phyloP scores from a whole-genome alignment of 2,329 filamentous ascomycete species.

The Coleophoma crateriformis region DNA sequence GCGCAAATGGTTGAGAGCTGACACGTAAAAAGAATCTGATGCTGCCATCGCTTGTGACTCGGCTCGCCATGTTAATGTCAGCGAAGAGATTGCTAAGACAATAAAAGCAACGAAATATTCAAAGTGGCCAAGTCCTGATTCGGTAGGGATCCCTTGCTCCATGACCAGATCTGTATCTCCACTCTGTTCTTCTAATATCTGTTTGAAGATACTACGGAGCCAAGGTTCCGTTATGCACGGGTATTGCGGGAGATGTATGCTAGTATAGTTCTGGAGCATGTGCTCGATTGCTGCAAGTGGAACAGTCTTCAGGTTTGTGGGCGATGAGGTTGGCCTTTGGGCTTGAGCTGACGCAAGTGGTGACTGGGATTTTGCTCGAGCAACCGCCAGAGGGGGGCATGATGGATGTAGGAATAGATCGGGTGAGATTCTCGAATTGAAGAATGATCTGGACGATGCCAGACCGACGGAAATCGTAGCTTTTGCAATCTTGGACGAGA shows the following conservation, averaged over 20 bases:
- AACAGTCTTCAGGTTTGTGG: background rate
- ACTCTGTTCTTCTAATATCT: background rate
- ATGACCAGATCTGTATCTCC: background rate
- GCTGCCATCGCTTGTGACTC: conserved; percentile 1
- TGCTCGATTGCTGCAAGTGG: background rate
- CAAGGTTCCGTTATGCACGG: conserved; percentile 1
- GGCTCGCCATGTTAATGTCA: conserved; percentile 1
- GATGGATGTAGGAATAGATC: background rate
- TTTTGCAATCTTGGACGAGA: background rate
- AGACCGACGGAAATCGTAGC: background rate
- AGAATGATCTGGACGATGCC: background rate
- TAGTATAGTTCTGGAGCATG: conserved; percentile 1
- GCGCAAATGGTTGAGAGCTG: conserved; percentile 1
- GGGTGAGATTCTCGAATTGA: background rate
- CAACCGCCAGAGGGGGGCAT: conserved; percentile 1
- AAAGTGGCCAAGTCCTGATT: conserved; percentile 1
- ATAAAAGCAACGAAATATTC: conserved; percentile 2
- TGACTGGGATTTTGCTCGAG: background rate
- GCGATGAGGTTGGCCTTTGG: background rate
- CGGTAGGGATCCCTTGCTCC: background rate
- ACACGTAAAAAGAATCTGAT: background rate
- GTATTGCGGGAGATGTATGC: conserved; percentile 2
- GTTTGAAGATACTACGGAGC: background rate
- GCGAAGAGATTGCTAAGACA: conserved; percentile 1
- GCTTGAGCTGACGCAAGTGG: background rate